Evolutionary conservation across 2,329 filamentous ascomycete genomes (phyloP).

Genomic region (Cercospora sp.): DNA sequence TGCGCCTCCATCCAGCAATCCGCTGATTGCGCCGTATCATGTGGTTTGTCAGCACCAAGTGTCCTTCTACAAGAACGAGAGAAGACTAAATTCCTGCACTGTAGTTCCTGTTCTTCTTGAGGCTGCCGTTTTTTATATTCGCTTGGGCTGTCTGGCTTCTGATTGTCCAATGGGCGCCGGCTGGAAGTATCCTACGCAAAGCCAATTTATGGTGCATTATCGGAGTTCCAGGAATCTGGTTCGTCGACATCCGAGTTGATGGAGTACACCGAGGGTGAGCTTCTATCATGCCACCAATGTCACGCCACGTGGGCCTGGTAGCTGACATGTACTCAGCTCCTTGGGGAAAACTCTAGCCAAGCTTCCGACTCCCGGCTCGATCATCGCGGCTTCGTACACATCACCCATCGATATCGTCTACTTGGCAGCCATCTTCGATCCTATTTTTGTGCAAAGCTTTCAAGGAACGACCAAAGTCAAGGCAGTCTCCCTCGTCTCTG

Average conservation of each 20-base stretch:
- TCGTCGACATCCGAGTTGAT: conserved; percentile 97
- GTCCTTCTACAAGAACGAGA: neutral
- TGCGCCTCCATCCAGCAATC: conserved; percentile 63
- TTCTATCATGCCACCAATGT: conserved; percentile 3
- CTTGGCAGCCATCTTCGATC: conserved; percentile 92
- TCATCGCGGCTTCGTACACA: conserved; percentile 89
- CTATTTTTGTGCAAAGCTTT: conserved; percentile 86
- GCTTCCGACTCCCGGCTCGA: conserved; percentile 73
- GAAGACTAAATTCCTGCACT: neutral
- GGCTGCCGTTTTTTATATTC: conserved; percentile 78
- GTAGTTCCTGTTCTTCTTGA: conserved; percentile 73
- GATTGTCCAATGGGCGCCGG: conserved; percentile 69
- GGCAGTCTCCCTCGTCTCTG: conserved; percentile 72
- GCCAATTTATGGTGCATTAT: conserved; percentile 84
- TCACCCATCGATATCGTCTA: conserved; percentile 92
- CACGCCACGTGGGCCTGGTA: conserved; percentile 14
- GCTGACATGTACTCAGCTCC: conserved; percentile 48
- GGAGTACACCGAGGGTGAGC: conserved; percentile 84
- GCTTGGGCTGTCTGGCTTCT: conserved; percentile 38
- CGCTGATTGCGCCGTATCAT: conserved; percentile 55
- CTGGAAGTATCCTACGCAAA: conserved; percentile 71
- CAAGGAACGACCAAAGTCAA: conserved; percentile 67
- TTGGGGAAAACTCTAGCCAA: conserved; percentile 69
- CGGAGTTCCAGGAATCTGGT: conserved; percentile 90
- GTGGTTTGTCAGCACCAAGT: conserved; percentile 27